A percentile compares a stretch with the other conserved stretches of the same genome.
Conservation (phyloP, 768 basidiomycete species). For the Phanerochaete sordida region DNA sequence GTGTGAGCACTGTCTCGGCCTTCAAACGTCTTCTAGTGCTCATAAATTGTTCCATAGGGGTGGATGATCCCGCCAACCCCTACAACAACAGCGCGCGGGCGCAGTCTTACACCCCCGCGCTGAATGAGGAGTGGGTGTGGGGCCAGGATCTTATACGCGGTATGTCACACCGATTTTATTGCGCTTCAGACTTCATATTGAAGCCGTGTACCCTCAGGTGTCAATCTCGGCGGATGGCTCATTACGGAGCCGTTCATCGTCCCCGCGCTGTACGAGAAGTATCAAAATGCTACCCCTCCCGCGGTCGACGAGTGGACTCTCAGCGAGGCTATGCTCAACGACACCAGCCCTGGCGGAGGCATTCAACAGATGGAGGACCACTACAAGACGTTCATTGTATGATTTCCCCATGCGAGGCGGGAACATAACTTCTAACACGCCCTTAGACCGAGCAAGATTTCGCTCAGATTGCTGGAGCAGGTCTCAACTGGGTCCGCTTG, state of each 20-base stretch:
- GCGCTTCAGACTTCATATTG: neutral
- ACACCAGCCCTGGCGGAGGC: constrained; percentile 54
- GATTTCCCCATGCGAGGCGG: constrained; percentile 22
- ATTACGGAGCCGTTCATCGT: constrained; percentile 80
- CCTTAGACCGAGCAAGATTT: constrained; percentile 83
- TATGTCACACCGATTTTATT: neutral
- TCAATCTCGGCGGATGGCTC: constrained; percentile 78
- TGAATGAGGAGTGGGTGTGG: constrained; percentile 77
- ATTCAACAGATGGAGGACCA: constrained; percentile 70
- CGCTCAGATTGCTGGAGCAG: constrained; percentile 84
- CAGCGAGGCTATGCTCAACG: constrained; percentile 61
- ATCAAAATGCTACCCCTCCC: constrained; percentile 34
- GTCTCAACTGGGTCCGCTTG: constrained; percentile 82
- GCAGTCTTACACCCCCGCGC: constrained; percentile 77
- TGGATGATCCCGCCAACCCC: constrained; percentile 66
- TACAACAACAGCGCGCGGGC: constrained; percentile 74
- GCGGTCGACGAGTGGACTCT: constrained; percentile 72
- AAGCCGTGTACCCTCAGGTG: too few species aligned
- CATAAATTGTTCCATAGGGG: constrained; percentile 40
- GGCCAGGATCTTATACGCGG: constrained; percentile 59
- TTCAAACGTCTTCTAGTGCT: neutral
- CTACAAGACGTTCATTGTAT: constrained; percentile 81
- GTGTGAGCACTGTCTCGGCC: constrained; percentile 40
- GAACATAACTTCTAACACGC: neutral
- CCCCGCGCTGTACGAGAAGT: constrained; percentile 62